phyloP scores from a whole-genome alignment of 257 asterid genomes.

The Solanum pimpinellifolium region DNA sequence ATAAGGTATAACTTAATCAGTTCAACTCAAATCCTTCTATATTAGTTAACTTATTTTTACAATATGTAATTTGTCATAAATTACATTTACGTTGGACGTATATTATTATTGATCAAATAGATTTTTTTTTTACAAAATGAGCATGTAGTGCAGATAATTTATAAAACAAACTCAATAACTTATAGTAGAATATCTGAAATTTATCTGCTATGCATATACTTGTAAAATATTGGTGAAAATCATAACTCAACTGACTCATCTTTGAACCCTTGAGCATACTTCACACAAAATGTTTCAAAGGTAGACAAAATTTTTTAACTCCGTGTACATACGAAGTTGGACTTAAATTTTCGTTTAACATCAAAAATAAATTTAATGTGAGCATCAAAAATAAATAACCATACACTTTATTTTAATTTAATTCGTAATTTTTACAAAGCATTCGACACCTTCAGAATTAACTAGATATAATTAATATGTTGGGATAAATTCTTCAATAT shows the following conservation, averaged over 20 bases:
- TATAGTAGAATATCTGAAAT: background rate
- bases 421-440: background rate
- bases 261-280: background rate
- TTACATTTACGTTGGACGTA: background rate
- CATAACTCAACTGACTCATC: background rate
- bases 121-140: too few relatives aligned
- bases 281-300: background rate
- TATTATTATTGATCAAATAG: too few relatives aligned
- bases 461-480: too few relatives aligned
- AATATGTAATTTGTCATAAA: background rate
- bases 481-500: too few relatives aligned
- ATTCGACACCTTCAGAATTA: background rate
- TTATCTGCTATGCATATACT: background rate
- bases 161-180: too few relatives aligned
- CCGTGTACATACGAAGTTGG: background rate
- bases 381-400: background rate
- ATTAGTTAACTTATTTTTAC: background rate
- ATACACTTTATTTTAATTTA: background rate
- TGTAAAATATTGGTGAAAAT: background rate
- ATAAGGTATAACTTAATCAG: background rate
- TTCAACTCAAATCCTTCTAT: background rate
- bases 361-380: background rate
- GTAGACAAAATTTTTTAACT: background rate
- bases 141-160: background rate
- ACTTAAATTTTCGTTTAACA: background rate